Percentiles rank a stretch among this genome's conserved stretches.
Evolutionary conservation across 2,329 filamentous ascomycete species (phyloP).

Genomic region (Talaromyces pinophilus): DNA sequence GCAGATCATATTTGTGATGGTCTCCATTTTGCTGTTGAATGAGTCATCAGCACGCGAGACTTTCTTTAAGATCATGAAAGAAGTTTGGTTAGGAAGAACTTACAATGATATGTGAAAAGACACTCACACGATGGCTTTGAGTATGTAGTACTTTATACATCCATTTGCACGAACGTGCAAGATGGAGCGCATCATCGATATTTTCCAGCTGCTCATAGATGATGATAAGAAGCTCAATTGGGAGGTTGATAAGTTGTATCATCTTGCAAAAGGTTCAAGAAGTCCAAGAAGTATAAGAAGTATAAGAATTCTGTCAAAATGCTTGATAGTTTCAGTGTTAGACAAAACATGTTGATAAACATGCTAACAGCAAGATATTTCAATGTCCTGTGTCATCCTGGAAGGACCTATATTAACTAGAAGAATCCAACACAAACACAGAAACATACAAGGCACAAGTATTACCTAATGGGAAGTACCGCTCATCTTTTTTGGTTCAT

Average conservation of each 20-base stretch:
- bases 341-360: neutral
- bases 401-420: no score
- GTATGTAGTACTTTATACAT: neutral
- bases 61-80: neutral
- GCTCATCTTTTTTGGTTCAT: neutral
- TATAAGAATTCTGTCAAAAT: neutral
- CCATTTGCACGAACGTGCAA: constrained; percentile 11
- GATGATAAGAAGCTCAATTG: neutral
- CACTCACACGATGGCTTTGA: neutral
- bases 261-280: neutral
- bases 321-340: neutral
- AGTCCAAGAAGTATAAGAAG: neutral
- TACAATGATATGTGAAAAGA: constrained; percentile 11
- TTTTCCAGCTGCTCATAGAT: constrained; percentile 9
- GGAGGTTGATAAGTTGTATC: neutral
- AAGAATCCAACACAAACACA: neutral
- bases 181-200: constrained; percentile 17
- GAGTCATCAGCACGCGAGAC: neutral
- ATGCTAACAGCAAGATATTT: neutral
- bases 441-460: no score
- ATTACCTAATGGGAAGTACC: no score
- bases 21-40: constrained; percentile 11
- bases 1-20: constrained; percentile 13
- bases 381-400: neutral
- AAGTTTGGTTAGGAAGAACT: neutral